Percentiles rank a stretch among this genome's conserved stretches.
Conservation (phyloP, 2,329 filamentous ascomycete genomes). For the Didymella arachidicola region DNA sequence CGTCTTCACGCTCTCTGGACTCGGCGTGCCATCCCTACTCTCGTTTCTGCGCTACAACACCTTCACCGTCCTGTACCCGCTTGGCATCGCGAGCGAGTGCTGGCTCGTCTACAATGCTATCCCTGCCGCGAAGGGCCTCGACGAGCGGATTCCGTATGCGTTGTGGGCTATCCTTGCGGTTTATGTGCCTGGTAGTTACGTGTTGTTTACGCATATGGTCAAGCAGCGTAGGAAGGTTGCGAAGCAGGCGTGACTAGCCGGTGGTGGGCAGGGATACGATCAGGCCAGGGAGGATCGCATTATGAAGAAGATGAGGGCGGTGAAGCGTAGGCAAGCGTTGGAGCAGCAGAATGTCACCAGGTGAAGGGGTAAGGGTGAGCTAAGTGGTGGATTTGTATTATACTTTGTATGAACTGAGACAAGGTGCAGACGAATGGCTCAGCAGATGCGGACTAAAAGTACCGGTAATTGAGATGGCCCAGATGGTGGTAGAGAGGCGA, state of each 20-base stretch:
- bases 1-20: slow-evolving; percentile 69
- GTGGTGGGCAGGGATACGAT: slow-evolving; percentile 10
- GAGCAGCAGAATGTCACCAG: background rate
- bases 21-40: slow-evolving; percentile 69
- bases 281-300: slow-evolving; percentile 13
- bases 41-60: slow-evolving; percentile 86
- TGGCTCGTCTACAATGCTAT: slow-evolving; percentile 77
- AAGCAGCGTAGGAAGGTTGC: slow-evolving; percentile 82
- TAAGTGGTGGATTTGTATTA: background rate
- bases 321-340: slow-evolving; percentile 7
- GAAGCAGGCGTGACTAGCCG: slow-evolving; percentile 31
- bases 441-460: background rate
- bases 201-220: slow-evolving; percentile 96
- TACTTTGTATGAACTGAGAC: background rate
- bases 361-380: slow-evolving; percentile 1
- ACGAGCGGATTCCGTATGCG: slow-evolving; percentile 63
- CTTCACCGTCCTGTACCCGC: slow-evolving; percentile 90
- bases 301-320: slow-evolving; percentile 11
- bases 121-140: slow-evolving; percentile 63
- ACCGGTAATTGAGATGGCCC: too few species aligned
- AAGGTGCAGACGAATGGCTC: background rate
- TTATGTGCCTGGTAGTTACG: slow-evolving; percentile 83
- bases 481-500: too few species aligned
- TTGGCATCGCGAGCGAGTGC: slow-evolving; percentile 83
- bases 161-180: slow-evolving; percentile 72